Evolutionary conservation across 176 grass and related monocot genomes (phyloP).

Genomic region (Rhipidocladum racemiflorum): DNA sequence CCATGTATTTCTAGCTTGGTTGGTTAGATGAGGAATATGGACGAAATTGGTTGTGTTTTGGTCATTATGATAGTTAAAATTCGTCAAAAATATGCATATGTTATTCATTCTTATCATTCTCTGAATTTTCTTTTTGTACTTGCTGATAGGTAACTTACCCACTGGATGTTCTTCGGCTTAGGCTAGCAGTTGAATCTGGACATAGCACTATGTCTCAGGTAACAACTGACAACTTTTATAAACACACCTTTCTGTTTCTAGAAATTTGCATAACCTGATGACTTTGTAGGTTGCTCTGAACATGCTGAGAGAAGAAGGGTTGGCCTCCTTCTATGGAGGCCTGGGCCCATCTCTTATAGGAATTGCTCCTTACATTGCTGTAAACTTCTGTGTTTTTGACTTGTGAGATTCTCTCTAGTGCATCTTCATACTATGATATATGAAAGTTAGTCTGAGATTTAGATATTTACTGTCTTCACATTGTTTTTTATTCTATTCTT

Average conservation of each 20-base stretch:
- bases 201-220: constrained; percentile 90
- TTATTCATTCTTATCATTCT: neutral
- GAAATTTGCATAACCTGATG: constrained; percentile 19
- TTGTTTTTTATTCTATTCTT: constrained; percentile 7
- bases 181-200: constrained; percentile 93
- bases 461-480: neutral
- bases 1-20: constrained; percentile 14
- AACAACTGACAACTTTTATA: constrained; percentile 22
- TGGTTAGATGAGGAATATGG: neutral
- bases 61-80: neutral
- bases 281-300: constrained; percentile 83
- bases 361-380: constrained; percentile 96
- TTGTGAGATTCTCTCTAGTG: constrained; percentile 61
- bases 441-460: constrained; percentile 14
- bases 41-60: neutral
- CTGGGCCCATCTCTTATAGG: constrained; percentile 91
- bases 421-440: constrained; percentile 7
- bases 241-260: neutral
- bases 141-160: constrained; percentile 89
- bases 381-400: constrained; percentile 99
- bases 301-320: constrained; percentile 91
- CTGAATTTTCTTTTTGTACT: constrained; percentile 30
- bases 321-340: constrained; percentile 86
- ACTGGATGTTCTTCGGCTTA: constrained; percentile 91
- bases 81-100: neutral